These are phyloP conservation scores for Talaromyces stipitatus DNA, from an alignment of 495 filamentous ascomycete genomes.

Conservation along the genomic window DNA sequence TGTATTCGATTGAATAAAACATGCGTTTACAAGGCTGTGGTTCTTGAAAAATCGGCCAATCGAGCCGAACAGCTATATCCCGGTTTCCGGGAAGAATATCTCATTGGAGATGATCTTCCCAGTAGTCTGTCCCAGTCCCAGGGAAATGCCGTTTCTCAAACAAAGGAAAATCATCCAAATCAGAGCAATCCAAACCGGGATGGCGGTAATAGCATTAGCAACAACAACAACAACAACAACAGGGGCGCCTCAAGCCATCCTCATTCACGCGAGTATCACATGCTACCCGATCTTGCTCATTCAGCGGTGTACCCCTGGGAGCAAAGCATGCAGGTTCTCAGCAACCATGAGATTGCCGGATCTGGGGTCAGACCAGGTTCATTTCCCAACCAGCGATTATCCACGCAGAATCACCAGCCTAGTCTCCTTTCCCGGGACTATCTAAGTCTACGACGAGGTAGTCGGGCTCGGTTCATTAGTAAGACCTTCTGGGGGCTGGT, in stretches of 20 bases:
- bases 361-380: neutral
- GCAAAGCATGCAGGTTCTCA: neutral
- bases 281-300: neutral
- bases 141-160: neutral
- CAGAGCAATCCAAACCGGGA: neutral
- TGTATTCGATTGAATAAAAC: constrained; percentile 14
- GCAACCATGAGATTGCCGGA: neutral
- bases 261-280: neutral
- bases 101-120: neutral
- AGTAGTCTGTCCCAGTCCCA: neutral
- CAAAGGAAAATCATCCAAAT: neutral
- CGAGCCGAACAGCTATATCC: neutral
- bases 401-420: neutral
- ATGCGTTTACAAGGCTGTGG: constrained; percentile 11
- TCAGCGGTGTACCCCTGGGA: too few species aligned
- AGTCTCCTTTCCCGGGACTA: neutral
- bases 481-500: constrained; percentile 2
- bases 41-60: constrained; percentile 8
- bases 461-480: neutral
- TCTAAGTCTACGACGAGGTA: constrained; percentile 4
- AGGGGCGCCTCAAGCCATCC: neutral
- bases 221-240: neutral
- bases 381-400: neutral
- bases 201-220: neutral
- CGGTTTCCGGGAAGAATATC: neutral